A percentile compares a stretch with the other conserved stretches of the same genome.
Conservation (phyloP, 768 basidiomycete species). For the Pleurotus salmoneostramineus region DNA sequence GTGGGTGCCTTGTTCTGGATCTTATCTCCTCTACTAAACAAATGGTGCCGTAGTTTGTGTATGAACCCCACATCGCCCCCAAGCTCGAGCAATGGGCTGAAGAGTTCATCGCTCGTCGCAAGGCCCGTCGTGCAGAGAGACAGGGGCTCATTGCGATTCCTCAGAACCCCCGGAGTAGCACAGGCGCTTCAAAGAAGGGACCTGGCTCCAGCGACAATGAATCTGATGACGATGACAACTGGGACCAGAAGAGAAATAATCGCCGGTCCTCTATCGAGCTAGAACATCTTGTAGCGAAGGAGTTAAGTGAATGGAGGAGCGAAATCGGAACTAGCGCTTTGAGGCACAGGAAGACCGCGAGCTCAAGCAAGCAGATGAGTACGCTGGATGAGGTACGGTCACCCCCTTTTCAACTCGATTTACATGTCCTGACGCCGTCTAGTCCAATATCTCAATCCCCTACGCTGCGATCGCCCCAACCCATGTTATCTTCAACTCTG, state of each 20-base stretch:
- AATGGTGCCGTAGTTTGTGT: slow-evolving; percentile 46
- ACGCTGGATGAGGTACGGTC: slow-evolving; percentile 45
- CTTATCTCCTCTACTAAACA: not conserved
- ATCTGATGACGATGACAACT: slow-evolving; percentile 5
- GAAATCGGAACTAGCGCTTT: slow-evolving; percentile 30
- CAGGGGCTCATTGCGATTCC: slow-evolving; percentile 16
- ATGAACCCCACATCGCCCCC: slow-evolving; percentile 67
- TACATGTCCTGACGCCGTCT: not conserved
- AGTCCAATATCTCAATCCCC: slow-evolving; percentile 44
- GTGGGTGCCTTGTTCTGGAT: slow-evolving; percentile 24
- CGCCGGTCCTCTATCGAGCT: slow-evolving; percentile 37
- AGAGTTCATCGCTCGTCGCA: slow-evolving; percentile 30
- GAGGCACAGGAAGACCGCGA: slow-evolving; percentile 23
- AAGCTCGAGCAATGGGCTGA: slow-evolving; percentile 46
- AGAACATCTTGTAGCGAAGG: slow-evolving; percentile 45
- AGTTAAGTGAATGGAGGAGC: slow-evolving; percentile 51
- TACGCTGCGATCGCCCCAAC: slow-evolving; percentile 46
- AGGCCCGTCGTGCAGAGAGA: slow-evolving; percentile 25
- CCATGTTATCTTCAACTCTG: slow-evolving; percentile 39
- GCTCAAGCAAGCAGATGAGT: slow-evolving; percentile 16
- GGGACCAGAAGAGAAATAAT: slow-evolving; percentile 4
- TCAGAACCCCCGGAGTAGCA: slow-evolving; percentile 14
- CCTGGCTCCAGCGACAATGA: slow-evolving; percentile 8
- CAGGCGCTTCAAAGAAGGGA: slow-evolving; percentile 12
- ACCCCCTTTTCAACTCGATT: slow-evolving; percentile 2